phyloP scores from a whole-genome alignment of 2,329 filamentous ascomycete genomes.

The Magnaporthiopsis rhizophila region DNA sequence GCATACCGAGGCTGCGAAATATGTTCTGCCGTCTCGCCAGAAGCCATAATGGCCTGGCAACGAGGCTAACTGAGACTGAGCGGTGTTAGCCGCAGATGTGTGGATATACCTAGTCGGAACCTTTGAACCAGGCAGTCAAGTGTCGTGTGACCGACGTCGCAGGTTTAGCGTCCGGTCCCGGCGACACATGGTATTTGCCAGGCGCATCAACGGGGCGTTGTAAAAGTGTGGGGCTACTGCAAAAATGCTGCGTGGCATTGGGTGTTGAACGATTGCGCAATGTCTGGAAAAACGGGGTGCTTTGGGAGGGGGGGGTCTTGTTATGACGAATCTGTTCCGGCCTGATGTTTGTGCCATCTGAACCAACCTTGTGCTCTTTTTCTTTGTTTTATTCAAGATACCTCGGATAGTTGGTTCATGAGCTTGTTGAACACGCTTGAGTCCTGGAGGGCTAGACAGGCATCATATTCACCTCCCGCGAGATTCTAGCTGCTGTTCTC shows the following conservation, averaged over 20 bases:
- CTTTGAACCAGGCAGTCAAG: neutral
- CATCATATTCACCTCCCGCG: neutral
- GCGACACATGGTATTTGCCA: neutral
- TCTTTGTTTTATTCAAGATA: neutral
- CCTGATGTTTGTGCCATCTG: neutral
- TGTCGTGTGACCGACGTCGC: neutral
- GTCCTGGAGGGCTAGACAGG: neutral
- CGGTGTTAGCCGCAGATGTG: neutral
- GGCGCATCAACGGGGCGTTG: neutral
- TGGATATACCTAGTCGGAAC: neutral
- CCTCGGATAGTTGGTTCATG: neutral
- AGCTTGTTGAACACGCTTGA: neutral
- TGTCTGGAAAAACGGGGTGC: neutral
- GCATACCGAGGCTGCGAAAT: neutral
- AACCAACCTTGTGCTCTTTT: neutral
- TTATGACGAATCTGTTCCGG: neutral
- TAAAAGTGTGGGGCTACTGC: neutral
- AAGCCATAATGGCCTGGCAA: neutral
- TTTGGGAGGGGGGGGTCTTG: neutral
- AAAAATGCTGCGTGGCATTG: neutral
- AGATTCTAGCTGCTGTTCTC: no score
- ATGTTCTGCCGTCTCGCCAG: no score
- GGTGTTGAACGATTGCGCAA: neutral
- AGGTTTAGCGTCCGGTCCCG: slow-evolving; percentile 6
- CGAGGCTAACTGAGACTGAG: neutral